Evolutionary conservation across 352 stramenopile species (phyloP), one percentile per base, ranked within the genome.

Genomic region (Phytophthora sp.): DNA sequence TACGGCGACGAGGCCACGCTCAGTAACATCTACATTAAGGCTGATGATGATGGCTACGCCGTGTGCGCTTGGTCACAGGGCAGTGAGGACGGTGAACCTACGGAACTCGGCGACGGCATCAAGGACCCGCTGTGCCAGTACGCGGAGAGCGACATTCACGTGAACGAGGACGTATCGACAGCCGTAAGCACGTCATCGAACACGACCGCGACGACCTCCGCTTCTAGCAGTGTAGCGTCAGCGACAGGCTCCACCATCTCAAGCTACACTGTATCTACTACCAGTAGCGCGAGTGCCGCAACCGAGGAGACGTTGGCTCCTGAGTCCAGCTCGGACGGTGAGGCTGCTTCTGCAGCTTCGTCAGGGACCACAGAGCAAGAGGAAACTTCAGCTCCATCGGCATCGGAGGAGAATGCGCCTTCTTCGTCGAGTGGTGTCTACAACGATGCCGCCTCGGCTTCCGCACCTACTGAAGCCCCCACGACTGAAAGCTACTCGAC

Each of bases 31-130:
- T n/a, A n/a, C n/a, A n/a, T n/a, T 57, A 24, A 2, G 73, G 79
- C 42, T 5, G 56, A 66, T 17, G 54, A 66, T 12, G 65, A 76
- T 20, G n/a, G 45, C 0, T 63, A 72, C 44, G 27, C 24, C 1
- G 35, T 81, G 8, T 81, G 72, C 27, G 57, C 24, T 1, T 81
- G 69, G 68, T 76, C 65, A 2, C 1, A 75, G 27, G 65, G 60
- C 18, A 69, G 7, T 21, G 58, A 69, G 21, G 39, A 70, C 23
- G 64, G 49, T 4, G 68, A 81, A 37, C 64, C 61, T 7, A 69
- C 52, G 18, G 61, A 76, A 32, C 43, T 81, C 1, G 72, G 72
- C 15, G 64, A 72, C 8, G 72, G 72, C 10, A 67, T 68, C 49
- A 71, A 67, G 34, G 46, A 62, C 15, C 60, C 60, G 15, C 34